phyloP scores from a whole-genome alignment of 2,329 filamentous ascomycete genomes.

The Colletotrichum abscissum region DNA sequence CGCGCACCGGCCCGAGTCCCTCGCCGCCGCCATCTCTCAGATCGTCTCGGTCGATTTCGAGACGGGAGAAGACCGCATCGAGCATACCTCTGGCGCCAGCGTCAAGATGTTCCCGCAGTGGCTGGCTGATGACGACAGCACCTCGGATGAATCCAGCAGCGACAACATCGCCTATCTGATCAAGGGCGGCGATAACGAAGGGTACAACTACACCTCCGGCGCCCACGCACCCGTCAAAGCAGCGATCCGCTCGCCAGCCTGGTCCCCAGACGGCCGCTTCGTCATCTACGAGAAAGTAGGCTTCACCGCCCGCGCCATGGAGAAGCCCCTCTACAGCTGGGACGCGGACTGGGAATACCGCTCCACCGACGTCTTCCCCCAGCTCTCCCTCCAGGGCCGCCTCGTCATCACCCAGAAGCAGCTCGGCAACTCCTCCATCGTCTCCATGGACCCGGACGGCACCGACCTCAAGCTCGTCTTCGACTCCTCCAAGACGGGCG shows the following conservation, averaged over 20 bases:
- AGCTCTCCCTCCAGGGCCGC: conserved; percentile 21
- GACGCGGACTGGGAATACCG: conserved; percentile 30
- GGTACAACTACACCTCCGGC: conserved; percentile 20
- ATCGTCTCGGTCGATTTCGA: conserved; percentile 26
- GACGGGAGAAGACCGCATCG: conserved; percentile 17
- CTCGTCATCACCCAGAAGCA: conserved; percentile 25
- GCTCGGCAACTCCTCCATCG: conserved; percentile 30
- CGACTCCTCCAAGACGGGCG: conserved; percentile 16
- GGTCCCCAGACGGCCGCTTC: conserved; percentile 26
- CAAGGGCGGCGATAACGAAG: conserved; percentile 23
- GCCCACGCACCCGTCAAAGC: conserved; percentile 4
- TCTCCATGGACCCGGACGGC: conserved; percentile 27
- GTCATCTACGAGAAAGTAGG: conserved; percentile 26
- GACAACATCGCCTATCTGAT: conserved; percentile 21
- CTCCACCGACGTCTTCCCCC: conserved; percentile 27
- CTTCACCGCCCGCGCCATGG: conserved; percentile 24
- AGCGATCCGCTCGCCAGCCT: conserved; percentile 22
- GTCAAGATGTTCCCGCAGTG: conserved; percentile 27
- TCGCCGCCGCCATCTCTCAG: conserved; percentile 14
- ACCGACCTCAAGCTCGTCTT: conserved; percentile 26
- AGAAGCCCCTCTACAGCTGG: conserved; percentile 26
- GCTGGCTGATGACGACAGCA: background rate
- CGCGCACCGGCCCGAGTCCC: conserved; percentile 25
- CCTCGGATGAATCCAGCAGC: background rate
- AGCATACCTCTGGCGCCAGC: conserved; percentile 14